Conservation (phyloP, 495 filamentous ascomycete genomes). For the Penicillium coffeae region DNA sequence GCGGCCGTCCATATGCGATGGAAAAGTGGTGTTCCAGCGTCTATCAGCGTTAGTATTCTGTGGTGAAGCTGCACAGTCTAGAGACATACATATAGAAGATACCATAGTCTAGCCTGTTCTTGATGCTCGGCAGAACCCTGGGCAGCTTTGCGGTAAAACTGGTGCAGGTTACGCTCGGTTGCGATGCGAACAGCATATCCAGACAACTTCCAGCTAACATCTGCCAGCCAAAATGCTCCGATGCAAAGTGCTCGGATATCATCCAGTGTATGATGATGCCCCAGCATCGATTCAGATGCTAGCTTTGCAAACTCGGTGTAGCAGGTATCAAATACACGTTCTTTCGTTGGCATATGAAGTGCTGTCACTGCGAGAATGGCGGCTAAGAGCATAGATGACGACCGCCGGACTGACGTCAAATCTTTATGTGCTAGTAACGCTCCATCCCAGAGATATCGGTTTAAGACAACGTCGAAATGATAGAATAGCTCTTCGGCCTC, state of each 20-base stretch:
- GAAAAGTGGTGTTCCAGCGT: slow-evolving; percentile 54
- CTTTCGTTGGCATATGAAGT: slow-evolving; percentile 46
- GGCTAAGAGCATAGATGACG: slow-evolving; percentile 48
- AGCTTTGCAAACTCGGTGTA: slow-evolving; percentile 51
- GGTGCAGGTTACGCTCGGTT: slow-evolving; percentile 49
- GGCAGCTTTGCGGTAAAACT: slow-evolving; percentile 48
- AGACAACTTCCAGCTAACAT: slow-evolving; percentile 55
- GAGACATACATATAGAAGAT: slow-evolving; percentile 48
- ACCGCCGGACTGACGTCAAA: slow-evolving; percentile 40
- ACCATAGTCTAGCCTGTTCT: slow-evolving; percentile 48
- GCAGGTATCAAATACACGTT: slow-evolving; percentile 46
- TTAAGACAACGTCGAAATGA: slow-evolving; percentile 49
- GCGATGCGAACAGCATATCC: slow-evolving; percentile 55
- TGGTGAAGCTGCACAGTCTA: neutral
- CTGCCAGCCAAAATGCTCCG: slow-evolving; percentile 53
- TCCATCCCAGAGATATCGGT: slow-evolving; percentile 53
- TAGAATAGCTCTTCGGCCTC: slow-evolving; percentile 50
- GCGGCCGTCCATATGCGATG: slow-evolving; percentile 52
- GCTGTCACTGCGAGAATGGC: slow-evolving; percentile 51
- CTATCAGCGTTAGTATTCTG: slow-evolving; percentile 24
- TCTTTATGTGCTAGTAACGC: slow-evolving; percentile 44
- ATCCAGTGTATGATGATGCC: slow-evolving; percentile 46
- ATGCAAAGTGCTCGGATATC: slow-evolving; percentile 52
- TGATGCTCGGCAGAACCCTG: slow-evolving; percentile 43
- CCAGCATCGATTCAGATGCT: slow-evolving; percentile 51